phyloP scores from a whole-genome alignment of 495 filamentous ascomycete species.

The Platismatia glauca region DNA sequence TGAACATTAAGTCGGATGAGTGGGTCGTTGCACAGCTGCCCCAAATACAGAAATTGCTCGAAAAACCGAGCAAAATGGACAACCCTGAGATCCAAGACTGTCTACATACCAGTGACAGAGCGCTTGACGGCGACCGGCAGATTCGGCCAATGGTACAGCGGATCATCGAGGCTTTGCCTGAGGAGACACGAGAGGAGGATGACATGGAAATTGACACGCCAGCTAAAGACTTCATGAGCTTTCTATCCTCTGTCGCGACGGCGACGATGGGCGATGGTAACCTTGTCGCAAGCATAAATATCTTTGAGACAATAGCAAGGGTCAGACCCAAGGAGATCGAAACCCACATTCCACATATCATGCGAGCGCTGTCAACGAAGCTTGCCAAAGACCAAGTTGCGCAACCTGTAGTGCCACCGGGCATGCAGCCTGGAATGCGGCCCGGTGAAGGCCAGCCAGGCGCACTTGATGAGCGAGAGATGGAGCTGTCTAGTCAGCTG shows the following conservation, averaged over 20 bases:
- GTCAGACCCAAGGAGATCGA: slow-evolving; percentile 79
- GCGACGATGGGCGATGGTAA: slow-evolving; percentile 62
- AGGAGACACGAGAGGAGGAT: slow-evolving; percentile 78
- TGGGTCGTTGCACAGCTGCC: slow-evolving; percentile 74
- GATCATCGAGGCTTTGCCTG: slow-evolving; percentile 83
- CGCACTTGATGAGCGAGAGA: slow-evolving; percentile 60
- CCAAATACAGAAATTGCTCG: slow-evolving; percentile 75
- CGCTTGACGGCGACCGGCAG: slow-evolving; percentile 51
- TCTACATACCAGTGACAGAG: slow-evolving; percentile 60
- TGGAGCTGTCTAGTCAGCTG: slow-evolving; percentile 74
- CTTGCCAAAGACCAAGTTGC: slow-evolving; percentile 89
- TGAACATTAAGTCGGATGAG: slow-evolving; percentile 76
- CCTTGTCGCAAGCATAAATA: slow-evolving; percentile 78
- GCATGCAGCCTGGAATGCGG: slow-evolving; percentile 30
- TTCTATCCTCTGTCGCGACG: slow-evolving; percentile 69
- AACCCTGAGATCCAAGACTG: slow-evolving; percentile 87
- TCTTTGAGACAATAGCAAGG: slow-evolving; percentile 82
- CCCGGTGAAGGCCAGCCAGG: slow-evolving; percentile 28
- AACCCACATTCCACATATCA: slow-evolving; percentile 72
- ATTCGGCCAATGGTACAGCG: slow-evolving; percentile 65
- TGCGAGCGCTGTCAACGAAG: slow-evolving; percentile 90
- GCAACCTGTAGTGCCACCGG: slow-evolving; percentile 47
- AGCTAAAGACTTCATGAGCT: slow-evolving; percentile 70
- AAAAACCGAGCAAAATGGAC: slow-evolving; percentile 81
- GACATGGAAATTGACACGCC: slow-evolving; percentile 72